These are phyloP conservation scores for Penicillium pulvis DNA, from an alignment of 495 filamentous ascomycete genomes.

Conservation along the genomic window DNA sequence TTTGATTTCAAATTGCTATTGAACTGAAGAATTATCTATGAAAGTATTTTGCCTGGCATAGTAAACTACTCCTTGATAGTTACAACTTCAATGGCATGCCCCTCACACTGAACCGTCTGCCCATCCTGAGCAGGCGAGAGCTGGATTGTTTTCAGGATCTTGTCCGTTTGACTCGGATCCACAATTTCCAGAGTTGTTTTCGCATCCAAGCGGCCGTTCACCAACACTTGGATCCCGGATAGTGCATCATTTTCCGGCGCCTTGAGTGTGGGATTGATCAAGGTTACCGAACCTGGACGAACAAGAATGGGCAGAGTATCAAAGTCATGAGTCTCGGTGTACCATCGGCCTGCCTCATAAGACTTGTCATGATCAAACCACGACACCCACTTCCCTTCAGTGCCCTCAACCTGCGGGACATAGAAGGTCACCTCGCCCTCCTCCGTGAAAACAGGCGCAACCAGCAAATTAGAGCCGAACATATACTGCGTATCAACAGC, in stretches of 20 bases:
- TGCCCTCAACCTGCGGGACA: conserved; percentile 48
- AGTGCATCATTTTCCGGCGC: conserved; percentile 39
- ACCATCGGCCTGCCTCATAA: conserved; percentile 44
- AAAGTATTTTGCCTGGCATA: background rate
- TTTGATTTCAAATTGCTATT: background rate
- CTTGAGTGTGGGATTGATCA: conserved; percentile 36
- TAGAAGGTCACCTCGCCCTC: conserved; percentile 63
- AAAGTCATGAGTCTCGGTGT: conserved; percentile 47
- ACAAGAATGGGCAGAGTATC: conserved; percentile 43
- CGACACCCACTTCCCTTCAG: conserved; percentile 46
- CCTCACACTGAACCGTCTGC: conserved; percentile 14
- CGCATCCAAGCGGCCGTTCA: conserved; percentile 34
- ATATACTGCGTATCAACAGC: conserved; percentile 68
- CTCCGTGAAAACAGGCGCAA: conserved; percentile 64
- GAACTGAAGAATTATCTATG: background rate
- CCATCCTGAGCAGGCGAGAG: conserved; percentile 20
- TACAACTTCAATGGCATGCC: conserved; percentile 25
- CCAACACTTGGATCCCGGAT: conserved; percentile 39
- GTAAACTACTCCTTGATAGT: background rate
- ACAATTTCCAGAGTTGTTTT: conserved; percentile 37
- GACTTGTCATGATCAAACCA: conserved; percentile 46
- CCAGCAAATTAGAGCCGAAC: conserved; percentile 59
- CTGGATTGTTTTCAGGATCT: conserved; percentile 32
- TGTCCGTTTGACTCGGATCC: conserved; percentile 35
- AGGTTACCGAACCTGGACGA: conserved; percentile 40